A percentile compares a stretch with the other conserved stretches of the same genome.
phyloP scores from a whole-genome alignment of 2,329 filamentous ascomycete species.

The Diaporthe sp. region DNA sequence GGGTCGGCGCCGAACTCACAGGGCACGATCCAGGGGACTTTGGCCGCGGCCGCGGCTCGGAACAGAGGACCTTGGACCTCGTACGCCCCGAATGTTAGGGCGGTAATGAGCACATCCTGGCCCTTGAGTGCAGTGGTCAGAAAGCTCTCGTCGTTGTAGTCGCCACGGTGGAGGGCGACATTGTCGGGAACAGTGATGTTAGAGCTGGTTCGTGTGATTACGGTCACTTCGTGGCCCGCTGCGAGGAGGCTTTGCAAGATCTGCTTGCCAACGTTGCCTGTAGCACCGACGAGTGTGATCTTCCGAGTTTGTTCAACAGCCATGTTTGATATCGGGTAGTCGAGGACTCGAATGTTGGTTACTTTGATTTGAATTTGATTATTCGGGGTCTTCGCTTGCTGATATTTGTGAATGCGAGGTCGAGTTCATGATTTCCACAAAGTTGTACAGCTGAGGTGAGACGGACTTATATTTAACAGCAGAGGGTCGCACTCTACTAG shows the following conservation, averaged over 20 bases:
- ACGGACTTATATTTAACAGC: neutral
- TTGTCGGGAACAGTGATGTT: neutral
- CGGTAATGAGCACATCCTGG: neutral
- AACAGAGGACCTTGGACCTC: slow-evolving; percentile 40
- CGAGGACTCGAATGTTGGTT: neutral
- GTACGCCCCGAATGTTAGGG: neutral
- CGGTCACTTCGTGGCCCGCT: neutral
- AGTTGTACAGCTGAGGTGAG: neutral
- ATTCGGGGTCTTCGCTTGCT: neutral
- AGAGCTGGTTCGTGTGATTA: neutral
- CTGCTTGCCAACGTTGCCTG: neutral
- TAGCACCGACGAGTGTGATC: neutral
- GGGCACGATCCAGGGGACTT: slow-evolving; percentile 49
- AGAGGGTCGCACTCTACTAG: neutral
- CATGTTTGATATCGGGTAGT: neutral
- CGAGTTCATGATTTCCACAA: neutral
- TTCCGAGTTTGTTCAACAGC: neutral
- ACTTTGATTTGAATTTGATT: accelerated
- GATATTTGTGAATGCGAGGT: neutral
- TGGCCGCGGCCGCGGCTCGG: slow-evolving; percentile 49
- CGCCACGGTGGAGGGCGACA: neutral
- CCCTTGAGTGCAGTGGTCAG: neutral
- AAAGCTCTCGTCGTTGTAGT: slow-evolving; percentile 10
- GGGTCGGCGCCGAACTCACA: slow-evolving; percentile 50
- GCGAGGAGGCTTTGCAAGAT: neutral